These are phyloP conservation scores for Backusella circina DNA, from an alignment of 192 early-diverging fungal genomes.

Conservation along the genomic window DNA sequence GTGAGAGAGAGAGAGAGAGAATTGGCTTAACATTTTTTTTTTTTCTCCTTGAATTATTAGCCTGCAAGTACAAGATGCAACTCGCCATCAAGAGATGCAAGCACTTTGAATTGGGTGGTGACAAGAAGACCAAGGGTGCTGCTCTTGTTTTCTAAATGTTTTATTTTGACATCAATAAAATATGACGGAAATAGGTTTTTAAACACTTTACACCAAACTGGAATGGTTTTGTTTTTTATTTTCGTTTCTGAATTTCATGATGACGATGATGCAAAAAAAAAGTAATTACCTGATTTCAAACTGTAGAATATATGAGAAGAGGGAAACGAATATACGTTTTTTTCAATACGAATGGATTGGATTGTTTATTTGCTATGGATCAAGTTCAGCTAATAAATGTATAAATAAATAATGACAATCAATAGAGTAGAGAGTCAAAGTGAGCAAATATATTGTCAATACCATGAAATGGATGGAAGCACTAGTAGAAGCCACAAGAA, in stretches of 20 bases:
- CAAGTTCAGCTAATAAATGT: too few species aligned
- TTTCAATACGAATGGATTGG: neutral
- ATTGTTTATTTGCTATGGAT: too few species aligned
- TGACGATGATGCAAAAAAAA: too few species aligned
- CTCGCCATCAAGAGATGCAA: constrained; percentile 99
- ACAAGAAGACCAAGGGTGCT: constrained; percentile 93
- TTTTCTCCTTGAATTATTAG: neutral
- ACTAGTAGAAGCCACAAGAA: too few species aligned
- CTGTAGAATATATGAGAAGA: neutral
- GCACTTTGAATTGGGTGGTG: constrained; percentile 99
- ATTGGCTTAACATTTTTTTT: too few species aligned
- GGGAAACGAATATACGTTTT: too few species aligned
- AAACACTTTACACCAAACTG: neutral
- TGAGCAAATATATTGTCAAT: too few species aligned
- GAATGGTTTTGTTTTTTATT: neutral
- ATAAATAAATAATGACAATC: too few species aligned
- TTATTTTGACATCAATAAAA: neutral
- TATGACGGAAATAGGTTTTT: neutral
- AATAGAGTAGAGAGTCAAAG: too few species aligned
- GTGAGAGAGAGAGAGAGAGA: too few species aligned
- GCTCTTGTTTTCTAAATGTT: constrained; percentile 82
- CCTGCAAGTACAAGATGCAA: constrained; percentile 99
- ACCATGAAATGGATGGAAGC: too few species aligned
- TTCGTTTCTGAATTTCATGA: too few species aligned
- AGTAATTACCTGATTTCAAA: neutral